A percentile compares a stretch with the other conserved stretches of the same genome.
Evolutionary conservation across 331 rosid genomes (phyloP).

Genomic region (Malus hybrid): DNA sequence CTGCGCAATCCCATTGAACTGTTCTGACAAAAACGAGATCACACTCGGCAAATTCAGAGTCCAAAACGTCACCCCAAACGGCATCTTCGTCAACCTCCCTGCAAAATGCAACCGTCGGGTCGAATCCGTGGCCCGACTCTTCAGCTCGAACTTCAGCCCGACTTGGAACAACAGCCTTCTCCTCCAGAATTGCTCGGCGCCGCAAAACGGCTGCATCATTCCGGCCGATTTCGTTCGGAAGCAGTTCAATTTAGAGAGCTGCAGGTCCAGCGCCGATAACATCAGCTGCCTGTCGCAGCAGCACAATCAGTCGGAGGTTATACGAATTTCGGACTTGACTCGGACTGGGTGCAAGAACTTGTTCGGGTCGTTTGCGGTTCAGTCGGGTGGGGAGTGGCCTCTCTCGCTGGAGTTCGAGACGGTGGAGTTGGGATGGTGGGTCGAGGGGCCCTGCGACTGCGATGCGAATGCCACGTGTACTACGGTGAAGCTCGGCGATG

Average conservation of each 20-base stretch:
- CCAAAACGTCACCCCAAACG: constrained; percentile 32
- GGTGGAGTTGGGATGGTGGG: constrained; percentile 85
- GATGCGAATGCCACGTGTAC: constrained; percentile 1
- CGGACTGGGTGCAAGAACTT: constrained; percentile 15
- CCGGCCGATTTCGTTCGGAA: constrained; percentile 9
- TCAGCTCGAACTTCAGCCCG: constrained; percentile 30
- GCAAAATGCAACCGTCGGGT: constrained; percentile 30
- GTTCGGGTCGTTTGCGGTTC: constrained; percentile 38
- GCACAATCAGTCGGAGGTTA: not conserved
- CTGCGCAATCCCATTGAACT: not conserved
- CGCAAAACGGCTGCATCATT: constrained; percentile 22
- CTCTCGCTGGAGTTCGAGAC: constrained; percentile 33
- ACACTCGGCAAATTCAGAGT: constrained; percentile 18
- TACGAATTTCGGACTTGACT: not conserved
- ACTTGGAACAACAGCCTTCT: constrained; percentile 47
- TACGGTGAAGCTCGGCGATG: not conserved
- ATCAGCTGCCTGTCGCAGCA: constrained; percentile 37
- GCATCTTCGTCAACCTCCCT: constrained; percentile 42
- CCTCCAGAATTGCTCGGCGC: constrained; percentile 23
- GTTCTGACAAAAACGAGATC: not conserved
- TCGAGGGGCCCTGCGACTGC: constrained; percentile 21
- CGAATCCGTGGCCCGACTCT: constrained; percentile 11
- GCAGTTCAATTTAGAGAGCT: not conserved
- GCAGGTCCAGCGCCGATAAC: not conserved
- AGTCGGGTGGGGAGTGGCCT: constrained; percentile 1